A percentile compares a stretch with the other conserved stretches of the same genome.
Evolutionary conservation across 2,329 filamentous ascomycete species (phyloP).

Genomic region (Dothidotthia symphoricarpi): DNA sequence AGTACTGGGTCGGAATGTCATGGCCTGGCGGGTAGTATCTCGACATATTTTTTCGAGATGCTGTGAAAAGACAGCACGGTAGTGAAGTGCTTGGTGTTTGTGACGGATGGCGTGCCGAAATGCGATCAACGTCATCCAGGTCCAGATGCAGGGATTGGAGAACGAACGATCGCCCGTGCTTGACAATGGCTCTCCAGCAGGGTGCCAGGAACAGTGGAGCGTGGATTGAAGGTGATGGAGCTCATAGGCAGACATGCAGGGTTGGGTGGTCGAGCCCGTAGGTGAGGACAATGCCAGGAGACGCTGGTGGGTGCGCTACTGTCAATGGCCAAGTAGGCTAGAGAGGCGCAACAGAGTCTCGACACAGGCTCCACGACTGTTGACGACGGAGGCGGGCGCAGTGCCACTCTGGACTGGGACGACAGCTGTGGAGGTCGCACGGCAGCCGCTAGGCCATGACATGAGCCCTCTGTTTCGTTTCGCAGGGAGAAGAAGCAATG

Average conservation of each 20-base stretch:
- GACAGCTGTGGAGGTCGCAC: conserved; percentile 34
- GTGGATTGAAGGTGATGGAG: conserved; percentile 17
- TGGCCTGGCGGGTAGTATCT: conserved; percentile 38
- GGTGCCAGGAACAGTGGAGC: conserved; percentile 27
- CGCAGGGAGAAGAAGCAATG: conserved; percentile 28
- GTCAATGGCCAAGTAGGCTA: conserved; percentile 32
- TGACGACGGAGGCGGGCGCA: conserved; percentile 30
- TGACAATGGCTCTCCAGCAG: conserved; percentile 30
- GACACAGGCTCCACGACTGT: conserved; percentile 30
- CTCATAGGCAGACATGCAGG: conserved; percentile 13
- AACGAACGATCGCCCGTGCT: conserved; percentile 36
- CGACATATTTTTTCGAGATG: conserved; percentile 36
- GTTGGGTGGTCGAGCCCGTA: conserved; percentile 15
- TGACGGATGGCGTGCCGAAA: conserved; percentile 27
- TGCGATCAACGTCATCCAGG: conserved; percentile 42
- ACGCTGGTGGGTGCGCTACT: no score
- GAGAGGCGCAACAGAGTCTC: conserved; percentile 14
- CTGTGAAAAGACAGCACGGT: conserved; percentile 16
- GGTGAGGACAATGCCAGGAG: conserved; percentile 27
- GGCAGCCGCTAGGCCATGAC: conserved; percentile 34
- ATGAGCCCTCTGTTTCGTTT: conserved; percentile 31
- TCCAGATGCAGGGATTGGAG: conserved; percentile 33
- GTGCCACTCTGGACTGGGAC: conserved; percentile 36
- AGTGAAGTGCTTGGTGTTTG: conserved; percentile 21
- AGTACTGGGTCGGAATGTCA: conserved; percentile 38